Percentiles rank a stretch among this genome's conserved stretches.
phyloP scores from a whole-genome alignment of 306 rosid species.

The Aeschynomene evenia region DNA sequence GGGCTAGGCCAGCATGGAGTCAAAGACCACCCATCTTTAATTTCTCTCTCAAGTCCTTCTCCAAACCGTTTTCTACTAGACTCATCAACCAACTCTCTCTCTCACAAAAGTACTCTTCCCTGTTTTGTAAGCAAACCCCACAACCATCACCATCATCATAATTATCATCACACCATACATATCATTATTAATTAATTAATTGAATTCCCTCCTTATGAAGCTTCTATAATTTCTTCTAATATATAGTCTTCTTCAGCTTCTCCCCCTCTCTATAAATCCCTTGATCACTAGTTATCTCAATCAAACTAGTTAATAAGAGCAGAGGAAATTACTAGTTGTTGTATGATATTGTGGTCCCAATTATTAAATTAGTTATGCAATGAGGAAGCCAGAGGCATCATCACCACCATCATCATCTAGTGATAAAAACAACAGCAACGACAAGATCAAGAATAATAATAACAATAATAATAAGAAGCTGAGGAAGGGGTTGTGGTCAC shows the following conservation, averaged over 20 bases:
- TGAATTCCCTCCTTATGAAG: constrained; percentile 77
- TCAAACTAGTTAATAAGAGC: constrained; percentile 58
- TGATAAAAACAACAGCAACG: constrained; percentile 23
- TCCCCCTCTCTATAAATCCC: constrained; percentile 43
- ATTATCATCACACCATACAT: constrained; percentile 56
- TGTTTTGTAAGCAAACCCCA: constrained; percentile 94
- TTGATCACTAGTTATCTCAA: constrained; percentile 38
- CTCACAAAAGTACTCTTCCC: constrained; percentile 60
- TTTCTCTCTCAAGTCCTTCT: constrained; percentile 58
- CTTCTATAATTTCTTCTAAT: constrained; percentile 38
- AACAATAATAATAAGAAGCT: too few relatives aligned
- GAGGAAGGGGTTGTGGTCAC: constrained; percentile 92
- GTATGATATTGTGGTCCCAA: not conserved
- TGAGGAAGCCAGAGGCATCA: constrained; percentile 79
- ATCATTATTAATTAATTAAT: too few relatives aligned
- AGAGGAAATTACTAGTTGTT: constrained; percentile 12
- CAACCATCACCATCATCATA: constrained; percentile 66
- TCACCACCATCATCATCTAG: too few relatives aligned
- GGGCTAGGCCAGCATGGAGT: too few relatives aligned
- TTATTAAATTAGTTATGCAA: not conserved
- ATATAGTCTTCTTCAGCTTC: too few relatives aligned
- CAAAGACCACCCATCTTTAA: constrained; percentile 74
- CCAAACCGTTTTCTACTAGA: constrained; percentile 97
- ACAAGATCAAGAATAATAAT: too few relatives aligned
- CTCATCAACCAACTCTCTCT: constrained; percentile 75